Evolutionary conservation across 495 filamentous ascomycete genomes (phyloP).

Genomic region (Aspergillus wentii): DNA sequence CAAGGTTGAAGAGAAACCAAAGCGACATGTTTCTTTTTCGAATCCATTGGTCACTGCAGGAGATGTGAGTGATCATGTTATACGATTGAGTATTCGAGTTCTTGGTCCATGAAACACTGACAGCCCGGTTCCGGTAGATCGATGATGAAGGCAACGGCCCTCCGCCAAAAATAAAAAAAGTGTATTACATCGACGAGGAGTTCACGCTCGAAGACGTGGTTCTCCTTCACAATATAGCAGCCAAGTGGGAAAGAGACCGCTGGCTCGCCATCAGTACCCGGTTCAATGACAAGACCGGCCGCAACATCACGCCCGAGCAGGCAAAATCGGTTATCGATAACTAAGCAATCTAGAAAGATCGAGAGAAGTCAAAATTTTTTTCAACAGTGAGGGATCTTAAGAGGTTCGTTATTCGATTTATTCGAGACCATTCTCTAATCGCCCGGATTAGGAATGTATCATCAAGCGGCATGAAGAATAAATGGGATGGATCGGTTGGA

Average conservation of each 20-base stretch:
- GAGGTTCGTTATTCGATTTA: too few species aligned
- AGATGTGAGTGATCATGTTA: constrained; percentile 11
- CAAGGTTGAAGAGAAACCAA: neutral
- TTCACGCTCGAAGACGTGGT: constrained; percentile 12
- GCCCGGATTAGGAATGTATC: too few species aligned
- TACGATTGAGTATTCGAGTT: neutral
- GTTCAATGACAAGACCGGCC: constrained; percentile 12
- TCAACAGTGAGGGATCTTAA: too few species aligned
- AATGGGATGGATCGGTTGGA: neutral
- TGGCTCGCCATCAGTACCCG: constrained; percentile 12
- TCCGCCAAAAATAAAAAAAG: constrained; percentile 2
- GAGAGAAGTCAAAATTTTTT: too few species aligned
- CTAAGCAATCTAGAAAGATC: constrained; percentile 2
- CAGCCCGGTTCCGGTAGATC: neutral
- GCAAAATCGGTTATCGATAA: constrained; percentile 10
- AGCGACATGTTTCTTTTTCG: constrained; percentile 12
- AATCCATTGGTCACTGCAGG: constrained; percentile 4
- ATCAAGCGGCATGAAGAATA: too few species aligned
- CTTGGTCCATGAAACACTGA: neutral
- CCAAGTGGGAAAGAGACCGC: constrained; percentile 13
- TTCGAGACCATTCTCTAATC: too few species aligned
- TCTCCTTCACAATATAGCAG: constrained; percentile 13
- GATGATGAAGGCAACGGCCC: neutral
- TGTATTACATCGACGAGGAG: constrained; percentile 9
- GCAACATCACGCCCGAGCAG: constrained; percentile 14